Evolutionary conservation across 306 rosid genomes (phyloP).

Genomic region (Sechiopsis laciniata): DNA sequence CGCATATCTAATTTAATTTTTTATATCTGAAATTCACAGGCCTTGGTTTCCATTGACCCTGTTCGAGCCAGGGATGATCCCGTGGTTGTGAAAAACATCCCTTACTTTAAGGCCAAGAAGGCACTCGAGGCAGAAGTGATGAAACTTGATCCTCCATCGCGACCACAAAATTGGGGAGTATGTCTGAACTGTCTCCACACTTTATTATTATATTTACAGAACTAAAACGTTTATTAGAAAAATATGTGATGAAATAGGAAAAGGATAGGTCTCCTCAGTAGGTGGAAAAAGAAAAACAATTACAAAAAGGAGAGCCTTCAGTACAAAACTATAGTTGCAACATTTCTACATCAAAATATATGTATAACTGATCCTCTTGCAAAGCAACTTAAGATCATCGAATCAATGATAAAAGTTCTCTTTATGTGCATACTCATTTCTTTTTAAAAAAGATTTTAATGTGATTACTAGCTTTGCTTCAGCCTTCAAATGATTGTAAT

Average conservation of each 20-base stretch:
- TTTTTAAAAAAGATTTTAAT: not conserved
- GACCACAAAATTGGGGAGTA: slow-evolving; percentile 92
- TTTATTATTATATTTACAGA: not conserved
- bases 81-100: slow-evolving; percentile 68
- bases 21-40: slow-evolving; percentile 39
- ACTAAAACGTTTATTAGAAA: not conserved
- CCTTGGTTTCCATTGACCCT: slow-evolving; percentile 81
- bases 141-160: slow-evolving; percentile 86
- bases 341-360: not conserved
- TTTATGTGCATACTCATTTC: not conserved
- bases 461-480: not conserved
- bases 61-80: slow-evolving; percentile 86
- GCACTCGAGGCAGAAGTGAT: slow-evolving; percentile 70
- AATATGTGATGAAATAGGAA: not conserved
- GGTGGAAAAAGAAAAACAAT: not conserved
- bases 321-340: not conserved
- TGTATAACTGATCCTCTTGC: not conserved
- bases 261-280: not conserved
- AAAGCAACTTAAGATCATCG: not conserved
- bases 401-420: not conserved
- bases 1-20: slow-evolving; percentile 7
- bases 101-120: slow-evolving; percentile 83
- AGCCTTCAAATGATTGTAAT: not conserved
- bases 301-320: not conserved
- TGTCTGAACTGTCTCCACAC: slow-evolving; percentile 30